Conservation (phyloP, 2,329 filamentous ascomycete genomes). For the Aspergillus caelatus region DNA sequence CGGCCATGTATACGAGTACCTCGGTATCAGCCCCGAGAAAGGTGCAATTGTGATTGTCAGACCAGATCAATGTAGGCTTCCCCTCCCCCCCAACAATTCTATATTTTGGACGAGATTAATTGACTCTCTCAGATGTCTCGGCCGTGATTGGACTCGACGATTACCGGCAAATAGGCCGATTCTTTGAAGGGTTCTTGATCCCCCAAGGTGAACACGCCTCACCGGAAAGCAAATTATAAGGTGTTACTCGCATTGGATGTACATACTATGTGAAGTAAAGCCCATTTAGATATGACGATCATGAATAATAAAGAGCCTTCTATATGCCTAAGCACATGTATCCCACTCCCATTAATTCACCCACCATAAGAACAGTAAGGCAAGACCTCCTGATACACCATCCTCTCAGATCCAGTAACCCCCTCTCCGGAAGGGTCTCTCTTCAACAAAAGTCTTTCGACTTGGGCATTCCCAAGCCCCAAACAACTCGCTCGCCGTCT, state of each 20-base stretch:
- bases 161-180: slow-evolving; percentile 34
- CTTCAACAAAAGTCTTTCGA: not conserved
- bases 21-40: slow-evolving; percentile 52
- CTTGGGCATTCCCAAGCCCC: not conserved
- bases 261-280: not conserved
- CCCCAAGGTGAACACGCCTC: slow-evolving; percentile 13
- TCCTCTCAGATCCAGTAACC: not conserved
- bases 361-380: not conserved
- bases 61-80: slow-evolving; percentile 62
- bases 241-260: not conserved
- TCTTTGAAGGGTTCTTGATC: slow-evolving; percentile 39
- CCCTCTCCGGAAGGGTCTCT: not conserved
- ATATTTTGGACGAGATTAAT: not conserved
- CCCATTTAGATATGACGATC: not conserved
- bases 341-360: not conserved
- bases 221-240: slow-evolving; percentile 15
- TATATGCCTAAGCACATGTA: not conserved
- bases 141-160: slow-evolving; percentile 39
- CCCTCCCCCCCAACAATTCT: too few relatives aligned
- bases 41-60: slow-evolving; percentile 59
- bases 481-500: not conserved
- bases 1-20: slow-evolving; percentile 60
- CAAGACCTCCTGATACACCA: not conserved
- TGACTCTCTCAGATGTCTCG: slow-evolving; percentile 39
- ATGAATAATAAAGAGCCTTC: not conserved